Percentiles rank a stretch among this genome's conserved stretches.
These are phyloP conservation scores for Trichophyton mentagrophytes DNA, from an alignment of 2,329 filamentous ascomycete species.

Conservation along the genomic window DNA sequence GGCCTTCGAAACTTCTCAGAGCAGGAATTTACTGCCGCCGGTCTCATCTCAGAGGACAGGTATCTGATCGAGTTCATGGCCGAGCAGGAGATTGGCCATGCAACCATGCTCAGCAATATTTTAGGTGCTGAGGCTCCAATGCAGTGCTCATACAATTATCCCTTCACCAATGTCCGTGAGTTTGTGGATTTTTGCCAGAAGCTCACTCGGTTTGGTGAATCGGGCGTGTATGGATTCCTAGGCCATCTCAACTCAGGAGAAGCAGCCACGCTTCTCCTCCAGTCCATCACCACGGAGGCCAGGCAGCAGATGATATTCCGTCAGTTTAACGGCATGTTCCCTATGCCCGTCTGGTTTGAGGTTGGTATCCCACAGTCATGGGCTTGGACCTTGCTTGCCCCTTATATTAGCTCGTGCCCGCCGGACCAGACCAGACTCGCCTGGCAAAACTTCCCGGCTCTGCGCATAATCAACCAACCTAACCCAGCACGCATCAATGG, in stretches of 20 bases:
- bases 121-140: conserved; percentile 56
- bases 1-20: conserved; percentile 57
- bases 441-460: conserved; percentile 73
- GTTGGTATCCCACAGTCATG: conserved; percentile 69
- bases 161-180: conserved; percentile 59
- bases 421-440: conserved; percentile 62
- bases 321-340: conserved; percentile 65
- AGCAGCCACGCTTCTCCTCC: conserved; percentile 57
- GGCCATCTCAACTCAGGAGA: conserved; percentile 65
- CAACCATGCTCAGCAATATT: conserved; percentile 64
- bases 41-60: conserved; percentile 56
- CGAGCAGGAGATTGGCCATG: conserved; percentile 64
- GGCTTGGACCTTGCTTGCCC: conserved; percentile 70
- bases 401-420: conserved; percentile 61
- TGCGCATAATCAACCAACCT: conserved; percentile 62
- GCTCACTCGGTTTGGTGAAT: conserved; percentile 68
- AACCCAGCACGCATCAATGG: conserved; percentile 54
- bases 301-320: conserved; percentile 77
- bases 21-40: conserved; percentile 55
- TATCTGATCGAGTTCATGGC: conserved; percentile 64
- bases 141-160: conserved; percentile 74
- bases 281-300: conserved; percentile 66
- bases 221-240: conserved; percentile 69
- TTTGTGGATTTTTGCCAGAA: conserved; percentile 77
- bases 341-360: conserved; percentile 75